Percentiles rank a stretch among this genome's conserved stretches.
phyloP scores from a whole-genome alignment of 352 stramenopile genomes.

The Aphanomyces cochlioides region DNA sequence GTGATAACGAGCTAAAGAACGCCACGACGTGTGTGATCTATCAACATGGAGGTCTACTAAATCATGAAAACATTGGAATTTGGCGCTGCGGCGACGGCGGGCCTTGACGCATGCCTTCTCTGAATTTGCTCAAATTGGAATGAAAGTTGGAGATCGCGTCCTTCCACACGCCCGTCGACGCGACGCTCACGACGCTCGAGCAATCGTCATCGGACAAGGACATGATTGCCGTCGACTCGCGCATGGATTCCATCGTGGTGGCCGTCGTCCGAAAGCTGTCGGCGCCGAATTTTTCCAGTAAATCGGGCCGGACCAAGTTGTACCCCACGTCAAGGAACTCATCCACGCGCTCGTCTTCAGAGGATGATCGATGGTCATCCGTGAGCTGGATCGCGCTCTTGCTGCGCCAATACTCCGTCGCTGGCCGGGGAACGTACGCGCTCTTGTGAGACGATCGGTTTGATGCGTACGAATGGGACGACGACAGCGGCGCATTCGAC shows the following conservation, averaged over 20 bases:
- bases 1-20: too few relatives aligned
- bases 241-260: background rate
- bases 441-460: background rate
- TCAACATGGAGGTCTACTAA: too few relatives aligned
- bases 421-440: too few relatives aligned
- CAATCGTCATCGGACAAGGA: background rate
- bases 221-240: background rate
- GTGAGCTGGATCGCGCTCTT: background rate
- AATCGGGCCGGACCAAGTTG: background rate
- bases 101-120: conserved; percentile 1
- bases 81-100: too few relatives aligned
- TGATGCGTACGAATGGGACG: background rate
- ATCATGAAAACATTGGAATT: too few relatives aligned
- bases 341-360: too few relatives aligned
- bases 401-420: background rate
- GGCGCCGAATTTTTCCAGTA: background rate
- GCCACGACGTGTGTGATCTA: too few relatives aligned
- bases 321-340: background rate
- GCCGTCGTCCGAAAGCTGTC: background rate
- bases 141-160: conserved; percentile 28
- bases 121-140: conserved; percentile 12
- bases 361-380: background rate
- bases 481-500: background rate
- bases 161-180: conserved; percentile 11
- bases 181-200: background rate